Evolutionary conservation across 345 rosid genomes (phyloP), one percentile per base, ranked within the genome.

Genomic region (Excoecaria cochinchinensis): DNA sequence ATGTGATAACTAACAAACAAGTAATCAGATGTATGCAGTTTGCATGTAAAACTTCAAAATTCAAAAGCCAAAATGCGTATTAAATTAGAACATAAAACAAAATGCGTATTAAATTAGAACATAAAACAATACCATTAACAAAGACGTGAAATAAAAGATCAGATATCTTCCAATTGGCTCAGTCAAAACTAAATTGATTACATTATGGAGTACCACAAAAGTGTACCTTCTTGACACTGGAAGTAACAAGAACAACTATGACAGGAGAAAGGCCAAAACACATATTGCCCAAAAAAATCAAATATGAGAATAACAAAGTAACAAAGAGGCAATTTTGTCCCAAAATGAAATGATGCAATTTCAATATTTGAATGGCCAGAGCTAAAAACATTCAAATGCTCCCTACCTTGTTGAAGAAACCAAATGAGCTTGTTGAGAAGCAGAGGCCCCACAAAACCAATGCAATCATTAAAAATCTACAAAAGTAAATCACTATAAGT

Each of bases 391-490:
- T 38, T 57, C 56, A 71, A 75, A 74, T 58, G 69, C 46, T 72
- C 55, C 81, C 64, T 31, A 94, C 97, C 97, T 89, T 84, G 85
- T 83, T 92, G 89, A 77, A 94, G 94, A 86, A 85, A 89, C 78
- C 77, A 86, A 87, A 94, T 89, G 40, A 90, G 93, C 80, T 78
- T 89, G 81, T 94, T 94, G 72, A 92, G 96, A 60, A 94, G 89
- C 75, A 94, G 81, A 2, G 98, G 98, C 78, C 90, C 96, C 7
- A 80, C 89, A 86, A 94, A 92, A 77, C 94, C 92, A 39, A 94
- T 77, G 70, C 87, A 86, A 79, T 94, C 98, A 82, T 92, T 92
- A 62, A 92, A 78, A 70, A 88, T 90, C 98, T 94, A 87, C 36
- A 83, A 73, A 79, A 24, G 57, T 69, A 59, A 63, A 57, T 63